Percentiles rank a stretch among this genome's conserved stretches.
These are phyloP conservation scores for Venturia pyrina DNA, from an alignment of 2,329 filamentous ascomycete species.

Conservation along the genomic window DNA sequence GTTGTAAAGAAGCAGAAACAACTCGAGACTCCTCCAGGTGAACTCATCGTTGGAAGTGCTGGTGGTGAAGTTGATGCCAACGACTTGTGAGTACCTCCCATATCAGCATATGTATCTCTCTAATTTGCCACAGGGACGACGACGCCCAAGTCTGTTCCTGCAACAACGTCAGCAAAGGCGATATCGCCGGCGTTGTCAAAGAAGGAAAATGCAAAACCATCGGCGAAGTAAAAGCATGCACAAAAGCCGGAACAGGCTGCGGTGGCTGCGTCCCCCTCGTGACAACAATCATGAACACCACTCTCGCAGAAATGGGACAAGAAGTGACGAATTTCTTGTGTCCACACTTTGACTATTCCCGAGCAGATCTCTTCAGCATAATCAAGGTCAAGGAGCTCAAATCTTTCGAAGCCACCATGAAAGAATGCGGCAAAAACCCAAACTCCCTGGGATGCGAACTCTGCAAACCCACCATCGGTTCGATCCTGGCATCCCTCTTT, in stretches of 20 bases:
- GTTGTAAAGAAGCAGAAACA: slow-evolving; percentile 76
- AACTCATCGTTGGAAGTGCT: slow-evolving; percentile 72
- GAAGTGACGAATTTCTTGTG: slow-evolving; percentile 82
- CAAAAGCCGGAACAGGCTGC: slow-evolving; percentile 87
- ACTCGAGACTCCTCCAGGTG: slow-evolving; percentile 65
- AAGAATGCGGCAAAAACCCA: slow-evolving; percentile 54
- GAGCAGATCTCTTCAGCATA: slow-evolving; percentile 88
- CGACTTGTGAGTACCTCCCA: slow-evolving; percentile 46
- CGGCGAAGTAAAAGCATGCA: slow-evolving; percentile 75
- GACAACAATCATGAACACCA: slow-evolving; percentile 80
- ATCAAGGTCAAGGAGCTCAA: slow-evolving; percentile 69
- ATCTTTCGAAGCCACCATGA: slow-evolving; percentile 67
- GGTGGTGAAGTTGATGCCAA: slow-evolving; percentile 66
- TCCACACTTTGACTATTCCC: slow-evolving; percentile 71
- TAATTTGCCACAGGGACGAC: slow-evolving; percentile 43
- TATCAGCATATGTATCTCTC: neutral
- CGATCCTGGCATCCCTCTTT: slow-evolving; percentile 71
- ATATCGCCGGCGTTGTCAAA: slow-evolving; percentile 62
- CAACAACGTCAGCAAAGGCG: slow-evolving; percentile 86
- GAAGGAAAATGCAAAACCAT: slow-evolving; percentile 72
- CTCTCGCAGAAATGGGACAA: slow-evolving; percentile 74
- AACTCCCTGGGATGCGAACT: slow-evolving; percentile 71
- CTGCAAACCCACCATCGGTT: slow-evolving; percentile 74
- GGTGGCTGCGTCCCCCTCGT: slow-evolving; percentile 85
- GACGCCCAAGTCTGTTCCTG: slow-evolving; percentile 87